Evolutionary conservation across 257 asterid species (phyloP).

Genomic region (Jasminum sambac): DNA sequence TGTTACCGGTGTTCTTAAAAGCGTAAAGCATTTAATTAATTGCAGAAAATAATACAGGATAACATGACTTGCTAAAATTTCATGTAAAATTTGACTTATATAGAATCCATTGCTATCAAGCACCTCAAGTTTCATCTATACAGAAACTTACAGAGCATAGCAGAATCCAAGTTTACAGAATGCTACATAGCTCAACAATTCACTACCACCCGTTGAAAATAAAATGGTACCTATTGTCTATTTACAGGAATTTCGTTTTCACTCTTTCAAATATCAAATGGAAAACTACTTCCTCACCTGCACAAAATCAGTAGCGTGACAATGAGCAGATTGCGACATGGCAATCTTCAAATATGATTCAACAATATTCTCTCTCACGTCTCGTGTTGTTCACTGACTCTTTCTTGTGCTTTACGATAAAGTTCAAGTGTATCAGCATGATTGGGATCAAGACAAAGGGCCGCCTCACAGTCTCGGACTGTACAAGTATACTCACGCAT

Average conservation of each 20-base stretch:
- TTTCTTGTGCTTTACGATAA: constrained; percentile 49
- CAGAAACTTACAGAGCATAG: constrained; percentile 3
- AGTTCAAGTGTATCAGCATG: constrained; percentile 74
- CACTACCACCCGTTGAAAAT: constrained; percentile 13
- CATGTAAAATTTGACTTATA: neutral
- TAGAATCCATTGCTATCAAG: neutral
- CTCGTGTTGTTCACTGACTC: constrained; percentile 41
- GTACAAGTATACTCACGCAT: constrained; percentile 60
- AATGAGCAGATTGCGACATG: constrained; percentile 22
- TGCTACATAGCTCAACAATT: constrained; percentile 28
- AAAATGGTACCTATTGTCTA: constrained; percentile 22
- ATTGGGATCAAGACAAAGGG: constrained; percentile 80
- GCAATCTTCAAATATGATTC: constrained; percentile 23
- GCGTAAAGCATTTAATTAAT: neutral
- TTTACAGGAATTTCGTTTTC: constrained; percentile 30
- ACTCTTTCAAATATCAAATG: constrained; percentile 22
- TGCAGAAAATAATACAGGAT: neutral
- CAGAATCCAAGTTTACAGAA: constrained; percentile 18
- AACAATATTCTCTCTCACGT: constrained; percentile 35
- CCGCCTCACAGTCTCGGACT: constrained; percentile 84
- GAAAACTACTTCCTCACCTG: constrained; percentile 23
- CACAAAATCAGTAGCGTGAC: constrained; percentile 25
- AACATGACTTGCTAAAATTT: neutral
- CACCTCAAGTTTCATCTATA: neutral
- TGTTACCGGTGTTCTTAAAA: too few relatives aligned